Evolutionary conservation across 2,329 filamentous ascomycete species (phyloP).

Genomic region (Apiospora sp.): DNA sequence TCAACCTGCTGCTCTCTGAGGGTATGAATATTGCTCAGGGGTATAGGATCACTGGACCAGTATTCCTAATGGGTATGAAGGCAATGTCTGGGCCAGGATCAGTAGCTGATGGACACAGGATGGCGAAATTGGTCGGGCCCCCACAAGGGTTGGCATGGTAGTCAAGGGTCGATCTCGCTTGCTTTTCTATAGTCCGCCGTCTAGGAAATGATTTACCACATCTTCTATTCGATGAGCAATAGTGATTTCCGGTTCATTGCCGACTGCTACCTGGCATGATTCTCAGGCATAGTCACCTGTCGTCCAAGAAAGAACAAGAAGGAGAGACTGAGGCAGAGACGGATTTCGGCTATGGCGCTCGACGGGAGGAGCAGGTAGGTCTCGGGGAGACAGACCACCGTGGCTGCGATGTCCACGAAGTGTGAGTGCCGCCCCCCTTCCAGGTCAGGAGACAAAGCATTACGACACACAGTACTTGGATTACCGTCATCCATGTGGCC

Average conservation of each 20-base stretch:
- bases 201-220: constrained; percentile 5
- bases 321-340: background rate
- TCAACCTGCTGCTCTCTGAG: background rate
- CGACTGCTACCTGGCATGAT: background rate
- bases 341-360: background rate
- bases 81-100: too few relatives aligned
- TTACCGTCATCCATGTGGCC: background rate
- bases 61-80: background rate
- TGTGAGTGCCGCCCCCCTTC: background rate
- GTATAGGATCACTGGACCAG: background rate
- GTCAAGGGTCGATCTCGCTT: background rate
- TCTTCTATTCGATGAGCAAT: background rate
- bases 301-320: background rate
- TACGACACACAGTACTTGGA: background rate
- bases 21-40: background rate
- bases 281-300: background rate
- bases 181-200: constrained; percentile 1
- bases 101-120: background rate
- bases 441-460: background rate
- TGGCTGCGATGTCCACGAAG: background rate
- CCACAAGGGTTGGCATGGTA: background rate
- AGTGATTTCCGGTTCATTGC: background rate
- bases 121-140: background rate
- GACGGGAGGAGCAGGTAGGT: background rate
- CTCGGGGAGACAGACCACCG: background rate